Conservation (phyloP, 306 rosid genomes). For the Cicer bijugum region DNA sequence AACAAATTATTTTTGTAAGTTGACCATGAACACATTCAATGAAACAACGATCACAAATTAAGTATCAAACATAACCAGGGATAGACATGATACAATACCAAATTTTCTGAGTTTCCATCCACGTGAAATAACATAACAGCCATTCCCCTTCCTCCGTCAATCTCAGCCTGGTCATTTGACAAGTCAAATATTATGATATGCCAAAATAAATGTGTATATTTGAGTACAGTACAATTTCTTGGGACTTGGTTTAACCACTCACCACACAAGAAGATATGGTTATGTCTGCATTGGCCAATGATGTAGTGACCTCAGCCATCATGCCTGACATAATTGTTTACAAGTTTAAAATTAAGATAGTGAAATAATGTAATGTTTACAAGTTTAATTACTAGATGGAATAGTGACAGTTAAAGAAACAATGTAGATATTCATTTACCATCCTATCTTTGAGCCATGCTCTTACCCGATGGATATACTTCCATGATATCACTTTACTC, state of each 20-base stretch:
- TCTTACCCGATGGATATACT: conserved; percentile 23
- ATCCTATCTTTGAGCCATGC: conserved; percentile 12
- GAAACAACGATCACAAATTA: conserved; percentile 4
- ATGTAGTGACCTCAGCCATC: conserved; percentile 89
- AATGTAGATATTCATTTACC: conserved; percentile 22
- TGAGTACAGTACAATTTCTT: conserved; percentile 31
- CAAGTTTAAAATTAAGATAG: conserved; percentile 38
- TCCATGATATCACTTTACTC: conserved; percentile 12
- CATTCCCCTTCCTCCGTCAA: conserved; percentile 91
- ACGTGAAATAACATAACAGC: conserved; percentile 88
- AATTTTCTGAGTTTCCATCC: conserved; percentile 71
- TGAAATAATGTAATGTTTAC: conserved; percentile 7
- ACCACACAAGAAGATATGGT: conserved; percentile 92
- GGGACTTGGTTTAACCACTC: conserved; percentile 57
- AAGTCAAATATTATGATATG: conserved; percentile 39
- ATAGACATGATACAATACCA: conserved; percentile 62
- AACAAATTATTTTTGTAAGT: conserved; percentile 38
- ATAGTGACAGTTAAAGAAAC: conserved; percentile 19
- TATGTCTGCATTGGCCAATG: conserved; percentile 79
- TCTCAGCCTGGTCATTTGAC: conserved; percentile 86
- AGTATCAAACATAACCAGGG: conserved; percentile 33
- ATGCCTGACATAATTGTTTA: conserved; percentile 70
- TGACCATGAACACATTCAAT: conserved; percentile 34
- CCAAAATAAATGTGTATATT: conserved; percentile 35
- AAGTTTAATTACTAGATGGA: not conserved